Conservation (phyloP, 306 rosid species). For the Alnus rubra region DNA sequence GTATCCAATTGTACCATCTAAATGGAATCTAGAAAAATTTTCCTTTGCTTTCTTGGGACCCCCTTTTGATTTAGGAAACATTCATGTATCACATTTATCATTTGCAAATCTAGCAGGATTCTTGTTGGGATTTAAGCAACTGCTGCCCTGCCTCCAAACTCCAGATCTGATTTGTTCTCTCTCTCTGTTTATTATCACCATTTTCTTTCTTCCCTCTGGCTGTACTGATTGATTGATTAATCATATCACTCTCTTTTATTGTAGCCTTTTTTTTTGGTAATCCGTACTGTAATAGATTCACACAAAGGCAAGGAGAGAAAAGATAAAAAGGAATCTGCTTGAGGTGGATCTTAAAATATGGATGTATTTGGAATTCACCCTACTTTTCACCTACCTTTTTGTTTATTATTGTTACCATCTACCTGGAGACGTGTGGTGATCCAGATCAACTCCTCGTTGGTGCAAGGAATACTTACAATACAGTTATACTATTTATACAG, state of each 20-base stretch:
- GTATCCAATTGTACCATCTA: neutral
- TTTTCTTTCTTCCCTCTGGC: neutral
- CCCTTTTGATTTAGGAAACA: neutral
- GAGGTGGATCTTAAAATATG: neutral
- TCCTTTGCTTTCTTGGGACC: slow-evolving; percentile 23
- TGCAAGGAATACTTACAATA: neutral
- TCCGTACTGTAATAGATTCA: too few relatives aligned
- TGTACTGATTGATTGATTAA: too few relatives aligned
- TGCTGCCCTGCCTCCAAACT: neutral
- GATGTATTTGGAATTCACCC: neutral
- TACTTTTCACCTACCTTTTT: neutral
- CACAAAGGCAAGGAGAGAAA: neutral
- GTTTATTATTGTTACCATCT: neutral
- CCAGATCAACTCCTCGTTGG: neutral
- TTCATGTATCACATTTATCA: neutral
- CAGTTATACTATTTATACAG: neutral
- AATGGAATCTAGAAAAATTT: slow-evolving; percentile 26
- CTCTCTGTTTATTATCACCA: neutral
- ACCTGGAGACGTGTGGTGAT: neutral
- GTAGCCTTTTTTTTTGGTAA: too few relatives aligned
- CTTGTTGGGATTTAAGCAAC: slow-evolving; percentile 3
- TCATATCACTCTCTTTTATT: too few relatives aligned
- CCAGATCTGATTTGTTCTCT: neutral
- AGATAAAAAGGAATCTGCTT: neutral
- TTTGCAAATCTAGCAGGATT: slow-evolving; percentile 6